These are phyloP conservation scores for Malassezia japonica DNA, from an alignment of 1,284 basidiomycete species.

Conservation along the genomic window DNA sequence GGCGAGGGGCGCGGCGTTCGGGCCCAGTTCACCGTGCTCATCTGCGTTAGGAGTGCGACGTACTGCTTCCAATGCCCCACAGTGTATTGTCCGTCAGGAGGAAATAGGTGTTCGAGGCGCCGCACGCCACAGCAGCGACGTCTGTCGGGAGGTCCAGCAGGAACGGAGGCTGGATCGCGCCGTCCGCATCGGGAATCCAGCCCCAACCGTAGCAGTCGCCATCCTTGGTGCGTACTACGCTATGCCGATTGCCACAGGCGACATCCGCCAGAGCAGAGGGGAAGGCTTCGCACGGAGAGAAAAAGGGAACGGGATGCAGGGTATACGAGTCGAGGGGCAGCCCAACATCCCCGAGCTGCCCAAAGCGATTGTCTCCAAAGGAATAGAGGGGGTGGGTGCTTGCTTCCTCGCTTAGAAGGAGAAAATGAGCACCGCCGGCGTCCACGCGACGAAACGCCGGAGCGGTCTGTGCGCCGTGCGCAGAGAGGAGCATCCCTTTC, in stretches of 20 bases:
- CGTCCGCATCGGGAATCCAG: neutral
- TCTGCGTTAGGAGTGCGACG: neutral
- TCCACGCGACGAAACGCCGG: neutral
- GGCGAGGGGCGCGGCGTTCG: too few species aligned
- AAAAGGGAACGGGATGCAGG: neutral
- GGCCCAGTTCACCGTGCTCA: neutral
- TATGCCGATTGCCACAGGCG: slow-evolving; percentile 3
- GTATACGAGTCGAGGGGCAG: neutral
- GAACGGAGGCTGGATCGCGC: neutral
- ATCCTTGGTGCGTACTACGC: neutral
- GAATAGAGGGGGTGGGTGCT: neutral
- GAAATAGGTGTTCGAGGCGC: neutral
- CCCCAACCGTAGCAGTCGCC: slow-evolving; percentile 10
- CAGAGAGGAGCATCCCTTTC: neutral
- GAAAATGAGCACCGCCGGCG: slow-evolving; percentile 8
- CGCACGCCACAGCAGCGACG: neutral
- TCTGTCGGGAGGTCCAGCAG: neutral
- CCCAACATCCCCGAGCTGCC: slow-evolving; percentile 1
- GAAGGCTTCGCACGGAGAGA: slow-evolving; percentile 2
- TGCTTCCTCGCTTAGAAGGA: neutral
- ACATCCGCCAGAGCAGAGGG: neutral
- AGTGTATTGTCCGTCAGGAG: neutral
- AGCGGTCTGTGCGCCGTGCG: neutral
- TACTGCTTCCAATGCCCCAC: neutral
- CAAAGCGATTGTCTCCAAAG: slow-evolving; percentile 4